These are phyloP conservation scores for Malassezia brasiliensis DNA, from an alignment of 1,284 basidiomycete species.

Conservation along the genomic window DNA sequence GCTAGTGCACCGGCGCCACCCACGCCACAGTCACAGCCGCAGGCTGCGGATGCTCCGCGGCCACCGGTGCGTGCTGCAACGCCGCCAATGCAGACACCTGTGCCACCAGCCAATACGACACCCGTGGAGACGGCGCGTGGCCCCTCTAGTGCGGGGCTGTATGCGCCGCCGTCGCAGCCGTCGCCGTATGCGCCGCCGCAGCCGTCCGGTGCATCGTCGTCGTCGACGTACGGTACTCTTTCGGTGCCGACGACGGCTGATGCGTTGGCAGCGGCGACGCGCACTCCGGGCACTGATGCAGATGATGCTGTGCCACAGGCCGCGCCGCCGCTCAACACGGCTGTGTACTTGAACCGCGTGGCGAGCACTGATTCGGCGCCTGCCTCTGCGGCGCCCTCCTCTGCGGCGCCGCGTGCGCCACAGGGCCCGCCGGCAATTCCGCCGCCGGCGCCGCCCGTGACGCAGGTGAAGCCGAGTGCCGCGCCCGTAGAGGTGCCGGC, in stretches of 20 bases:
- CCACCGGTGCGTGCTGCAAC: not conserved
- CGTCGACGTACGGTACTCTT: not conserved
- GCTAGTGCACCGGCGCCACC: not conserved
- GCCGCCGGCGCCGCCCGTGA: not conserved
- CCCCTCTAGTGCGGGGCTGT: not conserved
- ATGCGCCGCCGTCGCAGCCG: not conserved
- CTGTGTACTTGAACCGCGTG: not conserved
- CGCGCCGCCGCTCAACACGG: not conserved
- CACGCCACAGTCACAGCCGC: conserved; percentile 4
- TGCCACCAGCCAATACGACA: not conserved
- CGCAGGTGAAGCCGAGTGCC: not conserved
- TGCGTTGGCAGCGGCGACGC: too few species aligned
- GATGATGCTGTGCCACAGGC: not conserved
- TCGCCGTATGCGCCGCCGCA: not conserved
- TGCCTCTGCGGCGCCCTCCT: not conserved
- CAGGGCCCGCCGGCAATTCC: not conserved
- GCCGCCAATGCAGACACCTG: too few species aligned
- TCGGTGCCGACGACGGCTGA: not conserved
- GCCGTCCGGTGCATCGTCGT: not conserved
- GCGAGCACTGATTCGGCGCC: not conserved
- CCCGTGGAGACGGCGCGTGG: not conserved
- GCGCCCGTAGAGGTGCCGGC: not conserved
- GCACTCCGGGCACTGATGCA: not conserved
- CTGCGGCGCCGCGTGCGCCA: not conserved
- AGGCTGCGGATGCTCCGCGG: too few species aligned